phyloP scores from a whole-genome alignment of 306 rosid species.

The Trichosanthes cucumerina region DNA sequence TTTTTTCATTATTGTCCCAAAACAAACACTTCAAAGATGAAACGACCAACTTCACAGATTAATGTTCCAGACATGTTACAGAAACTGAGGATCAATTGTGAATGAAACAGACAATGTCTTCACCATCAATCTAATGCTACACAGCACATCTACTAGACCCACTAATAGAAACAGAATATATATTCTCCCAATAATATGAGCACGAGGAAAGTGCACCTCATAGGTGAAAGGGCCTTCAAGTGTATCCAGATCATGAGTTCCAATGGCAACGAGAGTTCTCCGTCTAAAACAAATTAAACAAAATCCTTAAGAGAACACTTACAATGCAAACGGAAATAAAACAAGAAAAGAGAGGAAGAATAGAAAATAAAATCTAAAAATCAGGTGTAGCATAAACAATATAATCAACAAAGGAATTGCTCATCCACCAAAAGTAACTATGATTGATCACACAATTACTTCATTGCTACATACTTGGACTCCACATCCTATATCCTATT shows the following conservation, averaged over 20 bases:
- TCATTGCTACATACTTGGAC: slow-evolving; percentile 1
- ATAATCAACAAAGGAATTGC: neutral
- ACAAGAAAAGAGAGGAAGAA: neutral
- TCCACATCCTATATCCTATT: neutral
- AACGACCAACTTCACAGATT: neutral
- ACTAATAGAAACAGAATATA: neutral
- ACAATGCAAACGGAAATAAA: neutral
- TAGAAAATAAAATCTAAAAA: neutral
- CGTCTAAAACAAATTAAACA: slow-evolving; percentile 32
- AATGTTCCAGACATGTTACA: neutral
- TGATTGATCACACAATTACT: neutral
- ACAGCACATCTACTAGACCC: neutral
- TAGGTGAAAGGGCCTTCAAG: slow-evolving; percentile 76
- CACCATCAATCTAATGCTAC: neutral
- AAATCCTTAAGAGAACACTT: neutral
- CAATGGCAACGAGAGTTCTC: slow-evolving; percentile 93
- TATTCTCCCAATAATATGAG: neutral
- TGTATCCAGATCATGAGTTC: slow-evolving; percentile 90
- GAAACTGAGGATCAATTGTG: neutral
- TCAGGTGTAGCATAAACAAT: neutral
- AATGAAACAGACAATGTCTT: neutral
- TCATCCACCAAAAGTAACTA: neutral
- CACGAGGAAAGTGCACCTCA: slow-evolving; percentile 48
- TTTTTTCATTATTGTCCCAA: neutral
- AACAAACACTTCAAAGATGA: neutral